Conservation (phyloP, 106 monocot genomes). For the Dioscorea zingiberensis region DNA sequence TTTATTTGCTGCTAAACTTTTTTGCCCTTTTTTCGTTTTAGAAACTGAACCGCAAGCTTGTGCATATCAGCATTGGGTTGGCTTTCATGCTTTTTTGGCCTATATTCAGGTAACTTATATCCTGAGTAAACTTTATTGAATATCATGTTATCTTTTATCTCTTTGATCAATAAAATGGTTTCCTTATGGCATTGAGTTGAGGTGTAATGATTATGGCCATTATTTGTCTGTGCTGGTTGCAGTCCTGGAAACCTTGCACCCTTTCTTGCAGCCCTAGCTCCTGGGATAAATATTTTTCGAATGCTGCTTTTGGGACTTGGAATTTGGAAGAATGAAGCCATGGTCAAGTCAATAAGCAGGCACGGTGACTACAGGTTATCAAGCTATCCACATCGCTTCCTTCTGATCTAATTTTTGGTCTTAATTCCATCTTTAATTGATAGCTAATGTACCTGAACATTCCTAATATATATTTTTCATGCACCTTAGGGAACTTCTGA, state of each 20-base stretch:
- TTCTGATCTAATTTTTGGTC: not conserved
- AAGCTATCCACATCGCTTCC: not conserved
- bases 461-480: conserved; percentile 1
- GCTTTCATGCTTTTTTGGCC: conserved; percentile 55
- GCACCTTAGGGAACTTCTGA: conserved; percentile 66
- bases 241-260: conserved; percentile 68
- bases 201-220: no score
- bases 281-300: conserved; percentile 59
- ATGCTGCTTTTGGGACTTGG: conserved; percentile 81
- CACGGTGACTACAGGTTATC: conserved; percentile 67
- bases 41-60: conserved; percentile 48
- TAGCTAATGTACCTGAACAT: not conserved
- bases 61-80: conserved; percentile 39
- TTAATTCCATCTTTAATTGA: not conserved
- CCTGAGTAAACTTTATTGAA: not conserved
- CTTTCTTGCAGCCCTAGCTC: conserved; percentile 75
- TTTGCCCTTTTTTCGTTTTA: conserved; percentile 8
- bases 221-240: conserved; percentile 4
- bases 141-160: not conserved
- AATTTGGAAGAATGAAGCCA: conserved; percentile 72
- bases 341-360: conserved; percentile 89
- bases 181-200: no score
- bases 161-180: not conserved
- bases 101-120: conserved; percentile 47
- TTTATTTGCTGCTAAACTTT: not conserved